Base-by-base conservation (phyloP, 139 green algal species). In the Astrephomene gubernaculifera region DNA sequence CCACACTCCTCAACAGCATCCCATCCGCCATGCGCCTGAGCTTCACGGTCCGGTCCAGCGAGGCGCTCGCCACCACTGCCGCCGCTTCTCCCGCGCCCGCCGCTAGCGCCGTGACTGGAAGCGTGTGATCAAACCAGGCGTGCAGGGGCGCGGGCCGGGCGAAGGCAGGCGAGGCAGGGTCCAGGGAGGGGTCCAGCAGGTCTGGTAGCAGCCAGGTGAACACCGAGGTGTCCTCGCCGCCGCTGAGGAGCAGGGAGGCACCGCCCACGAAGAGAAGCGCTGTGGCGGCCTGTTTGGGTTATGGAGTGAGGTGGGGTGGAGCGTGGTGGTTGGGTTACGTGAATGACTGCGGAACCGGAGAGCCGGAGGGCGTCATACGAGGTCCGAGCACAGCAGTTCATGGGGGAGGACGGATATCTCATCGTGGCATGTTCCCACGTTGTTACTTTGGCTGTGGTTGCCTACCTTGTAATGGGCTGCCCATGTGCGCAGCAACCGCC, bases 381-480 rank as follows among this genome's bases (percentile, higher is more conserved):
- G n/a, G n/a, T n/a, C n/a, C n/a, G n/a, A n/a, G n/a, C n/a, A n/a
- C n/a, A n/a, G n/a, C n/a, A n/a, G n/a, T n/a, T n/a, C n/a, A n/a
- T n/a, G n/a, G n/a, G n/a, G n/a, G n/a, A n/a, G n/a, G n/a, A n/a
- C n/a, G n/a, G n/a, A n/a, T n/a, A n/a, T n/a, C n/a, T n/a, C n/a
- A n/a, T n/a, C n/a, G n/a, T n/a, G n/a, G n/a, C n/a, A n/a, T n/a
- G n/a, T n/a, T n/a, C n/a, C n/a, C n/a, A n/a, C n/a, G n/a, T n/a
- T n/a, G n/a, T n/a, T n/a, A n/a, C n/a, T n/a, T n/a, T n/a, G n/a
- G n/a, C n/a, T n/a, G n/a, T n/a, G n/a, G n/a, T n/a, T 35, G 14
- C 61, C 31, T 64, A 93, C 93, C 90, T 97, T 97, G 92, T 98
- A 99, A 89, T 99, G 96, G 2, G 92, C 94, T 12, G 92, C 78